These are phyloP conservation scores for Circinella umbellata DNA, from an alignment of 371 early-diverging fungal genomes.

Conservation along the genomic window DNA sequence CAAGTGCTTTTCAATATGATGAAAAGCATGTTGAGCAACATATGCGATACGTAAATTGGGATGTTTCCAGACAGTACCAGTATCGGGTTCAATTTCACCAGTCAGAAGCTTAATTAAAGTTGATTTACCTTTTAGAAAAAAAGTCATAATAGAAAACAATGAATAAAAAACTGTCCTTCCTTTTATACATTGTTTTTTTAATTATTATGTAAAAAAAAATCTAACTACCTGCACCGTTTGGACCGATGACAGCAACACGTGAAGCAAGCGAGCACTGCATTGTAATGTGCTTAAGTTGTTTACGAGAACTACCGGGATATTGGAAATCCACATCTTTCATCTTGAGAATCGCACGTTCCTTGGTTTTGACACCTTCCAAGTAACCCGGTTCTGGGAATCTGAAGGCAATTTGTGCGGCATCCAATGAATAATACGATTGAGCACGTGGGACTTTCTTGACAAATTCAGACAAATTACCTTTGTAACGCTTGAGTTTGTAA, in stretches of 20 bases:
- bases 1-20: constrained; percentile 83
- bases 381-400: constrained; percentile 75
- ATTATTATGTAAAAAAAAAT: too few species aligned
- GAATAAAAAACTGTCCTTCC: too few species aligned
- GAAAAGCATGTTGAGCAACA: constrained; percentile 91
- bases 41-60: constrained; percentile 85
- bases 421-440: constrained; percentile 73
- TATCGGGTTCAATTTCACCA: constrained; percentile 71
- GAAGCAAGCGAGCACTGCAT: constrained; percentile 71
- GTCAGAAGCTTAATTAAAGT: constrained; percentile 87
- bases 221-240: constrained; percentile 71
- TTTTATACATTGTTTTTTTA: too few species aligned
- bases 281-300: constrained; percentile 59
- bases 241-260: constrained; percentile 75
- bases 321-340: constrained; percentile 70
- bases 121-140: constrained; percentile 46
- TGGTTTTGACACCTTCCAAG: constrained; percentile 77
- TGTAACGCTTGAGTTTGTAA: constrained; percentile 78
- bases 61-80: constrained; percentile 77
- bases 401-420: constrained; percentile 61
- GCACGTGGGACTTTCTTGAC: constrained; percentile 81
- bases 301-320: constrained; percentile 65
- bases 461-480: constrained; percentile 86
- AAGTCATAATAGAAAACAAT: too few species aligned
- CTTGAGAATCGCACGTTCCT: constrained; percentile 71